Evolutionary conservation across 352 stramenopile genomes (phyloP).

Genomic region (Phytophthora fragariaefolia): DNA sequence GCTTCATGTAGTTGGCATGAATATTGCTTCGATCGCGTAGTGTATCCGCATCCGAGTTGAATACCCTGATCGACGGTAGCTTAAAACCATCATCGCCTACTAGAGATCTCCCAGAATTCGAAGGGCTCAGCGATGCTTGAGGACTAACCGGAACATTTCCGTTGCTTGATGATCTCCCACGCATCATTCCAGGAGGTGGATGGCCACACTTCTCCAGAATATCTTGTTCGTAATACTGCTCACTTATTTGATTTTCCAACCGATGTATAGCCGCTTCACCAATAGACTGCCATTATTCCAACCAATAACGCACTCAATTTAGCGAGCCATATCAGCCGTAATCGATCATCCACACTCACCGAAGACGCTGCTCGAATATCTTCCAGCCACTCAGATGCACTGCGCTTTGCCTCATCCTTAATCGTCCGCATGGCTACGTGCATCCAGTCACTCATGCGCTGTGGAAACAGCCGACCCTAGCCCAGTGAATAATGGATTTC

Average conservation of each 20-base stretch:
- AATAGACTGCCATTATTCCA: constrained; percentile 43
- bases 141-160: constrained; percentile 31
- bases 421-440: constrained; percentile 73
- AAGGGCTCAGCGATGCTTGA: constrained; percentile 30
- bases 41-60: constrained; percentile 71
- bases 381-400: constrained; percentile 71
- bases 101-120: constrained; percentile 26
- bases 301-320: neutral
- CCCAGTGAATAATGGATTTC: neutral
- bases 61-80: constrained; percentile 71
- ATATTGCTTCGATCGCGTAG: constrained; percentile 67
- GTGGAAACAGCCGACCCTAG: constrained; percentile 77
- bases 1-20: constrained; percentile 76
- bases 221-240: constrained; percentile 80
- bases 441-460: constrained; percentile 86
- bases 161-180: constrained; percentile 24
- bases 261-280: constrained; percentile 72
- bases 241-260: constrained; percentile 78
- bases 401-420: constrained; percentile 74
- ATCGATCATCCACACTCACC: constrained; percentile 29
- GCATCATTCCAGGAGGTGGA: constrained; percentile 7
- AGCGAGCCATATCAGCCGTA: neutral
- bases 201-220: constrained; percentile 76
- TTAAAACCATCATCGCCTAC: constrained; percentile 45
- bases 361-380: constrained; percentile 68